Percentiles rank a stretch among this genome's conserved stretches.
phyloP scores from a whole-genome alignment of 164 flowering plant genomes.

The Protea cynaroides region DNA sequence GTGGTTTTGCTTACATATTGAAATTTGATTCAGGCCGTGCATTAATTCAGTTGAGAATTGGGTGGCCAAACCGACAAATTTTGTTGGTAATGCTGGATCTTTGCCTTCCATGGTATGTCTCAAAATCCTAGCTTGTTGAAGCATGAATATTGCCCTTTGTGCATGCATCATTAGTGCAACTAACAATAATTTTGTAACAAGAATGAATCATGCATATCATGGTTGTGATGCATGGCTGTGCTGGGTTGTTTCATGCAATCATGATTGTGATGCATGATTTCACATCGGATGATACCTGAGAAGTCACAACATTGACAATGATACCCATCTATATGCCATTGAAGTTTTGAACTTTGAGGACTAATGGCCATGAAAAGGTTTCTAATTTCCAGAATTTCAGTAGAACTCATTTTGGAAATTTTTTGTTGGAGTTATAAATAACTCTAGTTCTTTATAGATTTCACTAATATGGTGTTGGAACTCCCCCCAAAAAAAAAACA shows the following conservation, averaged over 20 bases:
- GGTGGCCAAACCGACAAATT: conserved; percentile 9
- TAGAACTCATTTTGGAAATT: too few species aligned
- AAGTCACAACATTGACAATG: neutral
- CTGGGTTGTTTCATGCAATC: neutral
- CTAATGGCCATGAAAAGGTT: neutral
- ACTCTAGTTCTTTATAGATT: too few species aligned
- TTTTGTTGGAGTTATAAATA: too few species aligned
- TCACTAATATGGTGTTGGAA: too few species aligned
- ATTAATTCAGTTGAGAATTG: conserved; percentile 11
- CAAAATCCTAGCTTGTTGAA: neutral
- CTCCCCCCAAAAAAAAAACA: too few species aligned
- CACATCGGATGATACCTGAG: too few species aligned
- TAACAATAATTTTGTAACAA: neutral
- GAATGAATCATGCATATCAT: neutral
- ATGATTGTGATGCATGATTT: neutral
- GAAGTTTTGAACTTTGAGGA: neutral
- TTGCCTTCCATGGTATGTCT: conserved; percentile 18
- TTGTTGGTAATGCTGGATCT: conserved; percentile 1
- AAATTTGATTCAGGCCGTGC: conserved; percentile 22
- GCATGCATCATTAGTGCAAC: neutral
- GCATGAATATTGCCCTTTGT: neutral
- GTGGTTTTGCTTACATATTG: neutral
- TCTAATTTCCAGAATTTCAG: too few species aligned
- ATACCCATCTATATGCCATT: too few species aligned
- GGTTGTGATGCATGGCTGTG: neutral